These are phyloP conservation scores for Cokeromyces recurvatus DNA, from an alignment of 371 early-diverging fungal genomes.

Conservation along the genomic window DNA sequence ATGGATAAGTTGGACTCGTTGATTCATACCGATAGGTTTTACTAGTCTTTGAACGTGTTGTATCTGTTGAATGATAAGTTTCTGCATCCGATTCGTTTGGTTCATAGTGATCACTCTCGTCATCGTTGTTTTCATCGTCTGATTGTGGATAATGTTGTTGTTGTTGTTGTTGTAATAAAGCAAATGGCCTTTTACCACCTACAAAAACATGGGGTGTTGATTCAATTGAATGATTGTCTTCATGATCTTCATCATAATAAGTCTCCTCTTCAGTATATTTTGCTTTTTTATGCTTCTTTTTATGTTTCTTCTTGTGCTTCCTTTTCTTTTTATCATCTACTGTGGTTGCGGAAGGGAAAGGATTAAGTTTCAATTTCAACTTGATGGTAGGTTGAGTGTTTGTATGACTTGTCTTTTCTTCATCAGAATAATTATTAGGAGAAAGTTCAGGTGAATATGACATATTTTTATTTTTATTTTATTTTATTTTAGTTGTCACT, in stretches of 20 bases:
- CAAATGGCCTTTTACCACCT: conserved; percentile 24
- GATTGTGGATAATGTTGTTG: background rate
- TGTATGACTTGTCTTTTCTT: conserved; percentile 13
- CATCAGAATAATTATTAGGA: conserved; percentile 18
- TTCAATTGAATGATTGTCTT: background rate
- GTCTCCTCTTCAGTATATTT: conserved; percentile 20
- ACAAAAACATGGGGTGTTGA: conserved; percentile 2
- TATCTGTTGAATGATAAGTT: conserved; percentile 18
- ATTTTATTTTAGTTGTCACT: conserved; percentile 3
- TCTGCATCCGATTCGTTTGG: conserved; percentile 3
- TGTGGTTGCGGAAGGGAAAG: conserved; percentile 12
- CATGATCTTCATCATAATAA: conserved; percentile 4
- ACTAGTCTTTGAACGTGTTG: too few species aligned
- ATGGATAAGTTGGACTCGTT: too few species aligned
- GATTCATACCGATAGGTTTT: too few species aligned
- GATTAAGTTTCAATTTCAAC: conserved; percentile 40
- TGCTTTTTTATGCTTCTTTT: conserved; percentile 32
- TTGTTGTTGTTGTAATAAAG: conserved; percentile 10
- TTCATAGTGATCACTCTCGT: background rate
- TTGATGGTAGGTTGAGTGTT: conserved; percentile 19
- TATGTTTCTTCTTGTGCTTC: conserved; percentile 38
- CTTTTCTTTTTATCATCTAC: conserved; percentile 23
- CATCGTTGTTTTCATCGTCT: background rate
- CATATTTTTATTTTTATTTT: conserved; percentile 28
- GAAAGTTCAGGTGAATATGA: conserved; percentile 33